These are phyloP conservation scores for Blastocystis sp. DNA, from an alignment of 352 stramenopile species.

Conservation along the genomic window DNA sequence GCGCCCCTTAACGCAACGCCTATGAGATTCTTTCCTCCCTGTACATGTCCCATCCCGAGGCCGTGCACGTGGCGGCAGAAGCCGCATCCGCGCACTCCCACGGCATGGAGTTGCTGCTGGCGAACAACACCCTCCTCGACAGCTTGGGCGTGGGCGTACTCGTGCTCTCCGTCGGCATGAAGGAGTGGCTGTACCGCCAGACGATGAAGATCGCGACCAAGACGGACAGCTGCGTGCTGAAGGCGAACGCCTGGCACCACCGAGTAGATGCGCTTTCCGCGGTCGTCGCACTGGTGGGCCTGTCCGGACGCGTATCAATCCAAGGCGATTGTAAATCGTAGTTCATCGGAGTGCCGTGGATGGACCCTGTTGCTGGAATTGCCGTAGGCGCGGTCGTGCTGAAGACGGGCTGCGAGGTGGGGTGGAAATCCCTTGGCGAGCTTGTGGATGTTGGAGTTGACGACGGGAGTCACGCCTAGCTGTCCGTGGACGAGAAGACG, in stretches of 20 bases:
- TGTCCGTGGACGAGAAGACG: slow-evolving; percentile 59
- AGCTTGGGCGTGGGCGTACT: slow-evolving; percentile 46
- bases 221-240: slow-evolving; percentile 61
- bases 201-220: slow-evolving; percentile 63
- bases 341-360: slow-evolving; percentile 63
- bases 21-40: slow-evolving; percentile 50
- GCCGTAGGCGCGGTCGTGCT: slow-evolving; percentile 51
- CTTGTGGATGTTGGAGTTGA: slow-evolving; percentile 13
- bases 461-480: neutral
- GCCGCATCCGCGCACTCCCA: slow-evolving; percentile 30
- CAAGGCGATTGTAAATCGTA: neutral
- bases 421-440: slow-evolving; percentile 45
- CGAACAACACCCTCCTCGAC: slow-evolving; percentile 45
- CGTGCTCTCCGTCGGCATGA: slow-evolving; percentile 25
- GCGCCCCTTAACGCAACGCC: slow-evolving; percentile 27
- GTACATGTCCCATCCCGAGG: slow-evolving; percentile 39
- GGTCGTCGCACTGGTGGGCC: slow-evolving; percentile 38
- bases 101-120: neutral
- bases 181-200: slow-evolving; percentile 61
- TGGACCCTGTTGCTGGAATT: slow-evolving; percentile 51
- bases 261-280: slow-evolving; percentile 66
- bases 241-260: slow-evolving; percentile 69
- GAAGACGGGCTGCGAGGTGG: slow-evolving; percentile 51
- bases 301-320: slow-evolving; percentile 27
- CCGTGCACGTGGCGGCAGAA: neutral